Percentiles rank a stretch among this genome's conserved stretches.
Evolutionary conservation across 805 yeast genomes (phyloP).

Genomic region (Candida boleticola): DNA sequence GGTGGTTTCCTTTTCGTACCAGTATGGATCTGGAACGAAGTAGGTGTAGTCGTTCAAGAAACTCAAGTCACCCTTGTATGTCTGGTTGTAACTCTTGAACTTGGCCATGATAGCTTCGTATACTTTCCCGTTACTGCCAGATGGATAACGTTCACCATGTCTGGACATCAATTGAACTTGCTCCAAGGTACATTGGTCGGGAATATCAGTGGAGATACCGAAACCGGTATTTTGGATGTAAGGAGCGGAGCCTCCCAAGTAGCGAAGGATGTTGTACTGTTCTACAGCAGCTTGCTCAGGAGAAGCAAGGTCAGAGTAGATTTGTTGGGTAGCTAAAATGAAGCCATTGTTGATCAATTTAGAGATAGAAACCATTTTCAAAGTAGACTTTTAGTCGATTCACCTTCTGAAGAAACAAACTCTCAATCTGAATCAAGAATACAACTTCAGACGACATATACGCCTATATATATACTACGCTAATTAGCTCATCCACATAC

Average conservation of each 20-base stretch:
- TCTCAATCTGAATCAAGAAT: too few relatives aligned
- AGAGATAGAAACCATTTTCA: slow-evolving; percentile 29
- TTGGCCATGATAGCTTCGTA: slow-evolving; percentile 26
- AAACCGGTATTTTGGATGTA: slow-evolving; percentile 48
- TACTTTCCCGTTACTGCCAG: slow-evolving; percentile 25
- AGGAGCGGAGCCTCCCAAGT: slow-evolving; percentile 54
- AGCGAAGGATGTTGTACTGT: slow-evolving; percentile 46
- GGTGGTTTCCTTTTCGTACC: slow-evolving; percentile 51
- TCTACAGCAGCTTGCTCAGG: slow-evolving; percentile 35
- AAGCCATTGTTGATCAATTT: slow-evolving; percentile 30
- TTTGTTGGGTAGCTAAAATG: slow-evolving; percentile 26
- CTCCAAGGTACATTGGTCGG: slow-evolving; percentile 48
- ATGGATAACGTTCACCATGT: slow-evolving; percentile 70
- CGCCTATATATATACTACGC: neutral
- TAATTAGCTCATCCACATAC: too few relatives aligned
- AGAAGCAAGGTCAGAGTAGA: slow-evolving; percentile 26
- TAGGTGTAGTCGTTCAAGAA: slow-evolving; percentile 56
- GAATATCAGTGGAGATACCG: slow-evolving; percentile 47
- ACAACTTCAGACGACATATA: neutral
- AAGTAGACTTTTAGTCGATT: neutral
- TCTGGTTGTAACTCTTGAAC: slow-evolving; percentile 22
- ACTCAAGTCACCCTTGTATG: slow-evolving; percentile 47
- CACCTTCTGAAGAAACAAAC: neutral
- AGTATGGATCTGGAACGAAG: slow-evolving; percentile 36
- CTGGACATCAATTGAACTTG: slow-evolving; percentile 69